Evolutionary conservation across 1,284 basidiomycete species (phyloP).

Genomic region (Coniferiporia weirii): DNA sequence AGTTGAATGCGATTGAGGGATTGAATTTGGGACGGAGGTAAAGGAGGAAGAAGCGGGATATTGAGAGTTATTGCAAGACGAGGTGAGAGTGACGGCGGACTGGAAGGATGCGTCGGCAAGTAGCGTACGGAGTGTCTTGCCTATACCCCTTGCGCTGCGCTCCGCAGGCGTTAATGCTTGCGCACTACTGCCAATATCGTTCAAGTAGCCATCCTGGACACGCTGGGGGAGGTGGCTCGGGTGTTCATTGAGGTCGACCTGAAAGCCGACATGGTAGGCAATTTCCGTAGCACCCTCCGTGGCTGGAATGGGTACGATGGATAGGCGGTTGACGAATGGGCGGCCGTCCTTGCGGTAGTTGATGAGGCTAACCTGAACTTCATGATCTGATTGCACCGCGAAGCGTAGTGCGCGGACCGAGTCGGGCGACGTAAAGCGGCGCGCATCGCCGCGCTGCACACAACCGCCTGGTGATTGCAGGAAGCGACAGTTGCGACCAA

Average conservation of each 20-base stretch:
- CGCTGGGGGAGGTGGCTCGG: conserved; percentile 79
- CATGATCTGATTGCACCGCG: conserved; percentile 66
- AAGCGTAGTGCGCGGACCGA: conserved; percentile 69
- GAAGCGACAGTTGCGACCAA: conserved; percentile 91
- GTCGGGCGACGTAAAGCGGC: conserved; percentile 63
- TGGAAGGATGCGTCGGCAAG: conserved; percentile 36
- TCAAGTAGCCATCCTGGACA: conserved; percentile 69
- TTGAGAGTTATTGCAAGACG: conserved; percentile 19
- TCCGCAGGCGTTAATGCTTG: conserved; percentile 19
- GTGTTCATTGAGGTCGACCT: conserved; percentile 85
- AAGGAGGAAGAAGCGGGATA: neutral
- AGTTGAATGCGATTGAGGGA: conserved; percentile 23
- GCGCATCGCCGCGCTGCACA: conserved; percentile 57
- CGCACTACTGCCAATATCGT: conserved; percentile 42
- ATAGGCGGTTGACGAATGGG: conserved; percentile 86
- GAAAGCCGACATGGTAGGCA: conserved; percentile 89
- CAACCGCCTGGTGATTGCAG: conserved; percentile 72
- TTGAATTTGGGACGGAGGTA: conserved; percentile 17
- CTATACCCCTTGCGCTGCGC: conserved; percentile 31
- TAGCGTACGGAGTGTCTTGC: conserved; percentile 37
- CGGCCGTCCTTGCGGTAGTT: conserved; percentile 85
- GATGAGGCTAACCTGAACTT: conserved; percentile 83
- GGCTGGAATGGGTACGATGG: conserved; percentile 75
- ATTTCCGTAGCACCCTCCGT: conserved; percentile 58
- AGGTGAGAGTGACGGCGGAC: conserved; percentile 32